A percentile compares a stretch with the other conserved stretches of the same genome.
These are phyloP conservation scores for Fusarium sp. DNA, from an alignment of 2,329 filamentous ascomycete species.

Conservation along the genomic window DNA sequence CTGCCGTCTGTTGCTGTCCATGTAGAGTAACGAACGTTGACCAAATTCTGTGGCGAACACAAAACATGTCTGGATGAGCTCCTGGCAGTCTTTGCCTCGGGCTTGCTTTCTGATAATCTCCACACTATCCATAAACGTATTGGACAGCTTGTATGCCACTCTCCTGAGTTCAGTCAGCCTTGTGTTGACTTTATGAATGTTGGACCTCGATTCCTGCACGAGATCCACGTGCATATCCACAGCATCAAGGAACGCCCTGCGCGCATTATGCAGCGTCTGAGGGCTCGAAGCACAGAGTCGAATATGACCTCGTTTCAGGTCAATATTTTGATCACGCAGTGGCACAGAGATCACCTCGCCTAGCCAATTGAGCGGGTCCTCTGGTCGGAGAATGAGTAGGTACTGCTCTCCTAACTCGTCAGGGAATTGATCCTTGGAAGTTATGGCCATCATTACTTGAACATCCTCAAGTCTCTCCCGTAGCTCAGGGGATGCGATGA, in stretches of 20 bases:
- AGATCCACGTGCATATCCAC: constrained; percentile 90
- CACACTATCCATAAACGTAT: constrained; percentile 99
- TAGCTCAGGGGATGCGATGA: constrained; percentile 88
- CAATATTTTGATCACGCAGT: constrained; percentile 83
- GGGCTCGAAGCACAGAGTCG: constrained; percentile 92
- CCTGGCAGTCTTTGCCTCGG: constrained; percentile 87
- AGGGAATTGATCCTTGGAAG: constrained; percentile 67
- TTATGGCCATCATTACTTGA: constrained; percentile 85
- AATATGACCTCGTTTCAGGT: constrained; percentile 88
- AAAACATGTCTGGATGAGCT: constrained; percentile 97
- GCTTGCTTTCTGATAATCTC: constrained; percentile 93
- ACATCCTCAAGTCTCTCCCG: constrained; percentile 85
- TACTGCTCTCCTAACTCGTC: constrained; percentile 85
- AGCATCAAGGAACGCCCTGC: constrained; percentile 82
- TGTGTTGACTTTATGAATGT: constrained; percentile 91
- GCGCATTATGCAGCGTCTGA: constrained; percentile 83
- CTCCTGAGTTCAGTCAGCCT: constrained; percentile 95
- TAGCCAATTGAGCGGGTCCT: constrained; percentile 85
- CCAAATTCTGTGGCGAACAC: constrained; percentile 99
- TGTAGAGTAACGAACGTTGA: constrained; percentile 92
- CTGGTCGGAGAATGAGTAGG: constrained; percentile 86
- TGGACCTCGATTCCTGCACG: constrained; percentile 92
- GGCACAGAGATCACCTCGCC: constrained; percentile 81
- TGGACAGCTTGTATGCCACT: constrained; percentile 95
- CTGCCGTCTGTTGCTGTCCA: constrained; percentile 94